These are phyloP conservation scores for Pholiota molesta DNA, from an alignment of 768 basidiomycete genomes.

Conservation along the genomic window DNA sequence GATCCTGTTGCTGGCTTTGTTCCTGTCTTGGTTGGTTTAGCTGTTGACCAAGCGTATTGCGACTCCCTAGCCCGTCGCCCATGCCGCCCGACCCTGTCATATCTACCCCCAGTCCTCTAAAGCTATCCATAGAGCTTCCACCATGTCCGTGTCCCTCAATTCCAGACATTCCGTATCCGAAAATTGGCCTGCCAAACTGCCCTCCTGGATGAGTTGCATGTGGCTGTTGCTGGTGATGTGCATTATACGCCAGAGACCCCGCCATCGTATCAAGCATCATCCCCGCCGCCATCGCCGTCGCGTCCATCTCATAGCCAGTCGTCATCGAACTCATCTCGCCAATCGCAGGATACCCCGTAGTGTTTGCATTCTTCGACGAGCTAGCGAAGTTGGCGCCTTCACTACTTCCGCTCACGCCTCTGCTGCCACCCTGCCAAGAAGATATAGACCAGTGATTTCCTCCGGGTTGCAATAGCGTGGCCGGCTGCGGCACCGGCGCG, in stretches of 20 bases:
- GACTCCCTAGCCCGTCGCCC: background rate
- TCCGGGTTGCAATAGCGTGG: conserved; percentile 5
- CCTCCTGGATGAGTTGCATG: background rate
- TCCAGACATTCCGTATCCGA: background rate
- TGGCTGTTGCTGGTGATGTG: conserved; percentile 7
- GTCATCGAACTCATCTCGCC: conserved; percentile 23
- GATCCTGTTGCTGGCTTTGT: conserved; percentile 12
- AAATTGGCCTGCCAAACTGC: background rate
- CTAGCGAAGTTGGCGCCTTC: background rate
- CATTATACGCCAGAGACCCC: conserved; percentile 7
- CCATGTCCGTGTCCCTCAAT: background rate
- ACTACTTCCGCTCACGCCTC: background rate
- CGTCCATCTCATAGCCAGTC: conserved; percentile 22
- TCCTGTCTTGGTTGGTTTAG: background rate
- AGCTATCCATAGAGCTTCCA: background rate
- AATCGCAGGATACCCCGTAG: background rate
- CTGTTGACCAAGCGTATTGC: conserved; percentile 1
- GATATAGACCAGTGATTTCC: conserved; percentile 14
- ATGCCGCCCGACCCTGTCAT: conserved; percentile 1
- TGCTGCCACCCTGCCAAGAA: background rate
- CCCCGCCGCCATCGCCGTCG: conserved; percentile 18
- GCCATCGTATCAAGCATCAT: conserved; percentile 30
- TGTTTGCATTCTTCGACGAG: background rate
- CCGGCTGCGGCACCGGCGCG: conserved; percentile 1
- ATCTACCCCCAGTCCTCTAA: conserved; percentile 11